Evolutionary conservation across 2,329 filamentous ascomycete genomes (phyloP).

Genomic region (Claviceps sp.): DNA sequence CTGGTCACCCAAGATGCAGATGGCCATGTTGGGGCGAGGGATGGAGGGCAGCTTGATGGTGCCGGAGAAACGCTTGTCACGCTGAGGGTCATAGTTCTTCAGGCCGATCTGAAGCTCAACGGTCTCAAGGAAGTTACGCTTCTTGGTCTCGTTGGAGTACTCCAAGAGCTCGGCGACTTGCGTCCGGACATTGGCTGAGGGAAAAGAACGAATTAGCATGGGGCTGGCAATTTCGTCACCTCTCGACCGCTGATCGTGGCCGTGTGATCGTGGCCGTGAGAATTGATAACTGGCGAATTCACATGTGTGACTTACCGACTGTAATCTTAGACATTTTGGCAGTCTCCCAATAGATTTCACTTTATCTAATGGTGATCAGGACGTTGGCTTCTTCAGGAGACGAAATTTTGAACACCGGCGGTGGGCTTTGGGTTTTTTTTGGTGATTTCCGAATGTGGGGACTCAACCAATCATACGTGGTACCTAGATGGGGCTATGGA

Average conservation of each 20-base stretch:
- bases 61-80: constrained; percentile 99
- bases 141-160: constrained; percentile 90
- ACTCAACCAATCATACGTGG: constrained; percentile 6
- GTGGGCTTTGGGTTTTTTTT: constrained; percentile 11
- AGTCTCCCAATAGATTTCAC: constrained; percentile 70
- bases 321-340: constrained; percentile 80
- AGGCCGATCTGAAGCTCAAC: constrained; percentile 87
- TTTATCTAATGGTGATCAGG: constrained; percentile 57
- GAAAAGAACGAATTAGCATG: constrained; percentile 16
- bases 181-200: constrained; percentile 73
- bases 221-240: not conserved
- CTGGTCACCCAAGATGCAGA: constrained; percentile 63
- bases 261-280: not conserved
- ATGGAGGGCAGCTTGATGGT: constrained; percentile 91
- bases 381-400: constrained; percentile 15
- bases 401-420: constrained; percentile 6
- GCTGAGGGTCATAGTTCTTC: constrained; percentile 98
- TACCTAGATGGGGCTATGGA: constrained; percentile 14
- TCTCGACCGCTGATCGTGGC: not conserved
- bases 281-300: not conserved
- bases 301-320: constrained; percentile 38
- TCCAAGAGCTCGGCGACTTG: constrained; percentile 90
- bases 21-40: constrained; percentile 79
- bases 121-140: constrained; percentile 95
- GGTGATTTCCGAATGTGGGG: constrained; percentile 14